A percentile compares a stretch with the other conserved stretches of the same genome.
Evolutionary conservation across 2,329 filamentous ascomycete species (phyloP).

Genomic region (Alternaria ventricosa): DNA sequence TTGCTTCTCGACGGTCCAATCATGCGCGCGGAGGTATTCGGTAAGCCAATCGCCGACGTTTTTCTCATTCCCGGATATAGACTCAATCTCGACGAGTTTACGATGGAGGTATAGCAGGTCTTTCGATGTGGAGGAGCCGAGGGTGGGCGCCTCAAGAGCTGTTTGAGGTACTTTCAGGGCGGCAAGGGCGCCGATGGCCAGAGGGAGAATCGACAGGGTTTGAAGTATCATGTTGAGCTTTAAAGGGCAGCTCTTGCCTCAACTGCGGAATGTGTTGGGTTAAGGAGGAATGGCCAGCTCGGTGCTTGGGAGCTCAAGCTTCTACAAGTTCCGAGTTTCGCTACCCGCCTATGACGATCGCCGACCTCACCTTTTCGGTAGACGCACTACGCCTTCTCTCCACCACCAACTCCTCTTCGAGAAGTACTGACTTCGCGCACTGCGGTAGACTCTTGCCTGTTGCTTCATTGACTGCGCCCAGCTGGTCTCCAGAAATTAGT

Average conservation of each 20-base stretch:
- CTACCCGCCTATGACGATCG: not conserved
- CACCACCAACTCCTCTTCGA: not conserved
- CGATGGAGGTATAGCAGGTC: slow-evolving; percentile 76
- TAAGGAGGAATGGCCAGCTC: not conserved
- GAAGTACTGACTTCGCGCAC: not conserved
- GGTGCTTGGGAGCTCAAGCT: slow-evolving; percentile 13
- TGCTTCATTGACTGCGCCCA: not conserved
- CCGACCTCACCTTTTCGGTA: not conserved
- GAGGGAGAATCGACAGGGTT: slow-evolving; percentile 17
- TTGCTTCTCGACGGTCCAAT: slow-evolving; percentile 70
- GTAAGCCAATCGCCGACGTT: slow-evolving; percentile 72
- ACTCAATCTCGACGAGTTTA: slow-evolving; percentile 75
- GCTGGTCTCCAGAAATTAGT: not conserved
- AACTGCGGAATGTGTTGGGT: slow-evolving; percentile 8
- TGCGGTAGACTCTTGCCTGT: not conserved
- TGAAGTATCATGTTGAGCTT: slow-evolving; percentile 21
- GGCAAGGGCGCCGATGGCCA: slow-evolving; percentile 18
- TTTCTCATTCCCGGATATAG: slow-evolving; percentile 72
- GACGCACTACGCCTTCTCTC: not conserved
- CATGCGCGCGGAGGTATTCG: slow-evolving; percentile 66
- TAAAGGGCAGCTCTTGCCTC: not conserved
- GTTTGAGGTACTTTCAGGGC: slow-evolving; percentile 3
- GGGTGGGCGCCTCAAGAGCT: slow-evolving; percentile 16
- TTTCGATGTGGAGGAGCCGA: slow-evolving; percentile 30
- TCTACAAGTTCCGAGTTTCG: not conserved